Percentiles rank a stretch among this genome's conserved stretches.
Evolutionary conservation across 2,329 filamentous ascomycete species (phyloP).

Genomic region (Sodiomyces alkalinus): DNA sequence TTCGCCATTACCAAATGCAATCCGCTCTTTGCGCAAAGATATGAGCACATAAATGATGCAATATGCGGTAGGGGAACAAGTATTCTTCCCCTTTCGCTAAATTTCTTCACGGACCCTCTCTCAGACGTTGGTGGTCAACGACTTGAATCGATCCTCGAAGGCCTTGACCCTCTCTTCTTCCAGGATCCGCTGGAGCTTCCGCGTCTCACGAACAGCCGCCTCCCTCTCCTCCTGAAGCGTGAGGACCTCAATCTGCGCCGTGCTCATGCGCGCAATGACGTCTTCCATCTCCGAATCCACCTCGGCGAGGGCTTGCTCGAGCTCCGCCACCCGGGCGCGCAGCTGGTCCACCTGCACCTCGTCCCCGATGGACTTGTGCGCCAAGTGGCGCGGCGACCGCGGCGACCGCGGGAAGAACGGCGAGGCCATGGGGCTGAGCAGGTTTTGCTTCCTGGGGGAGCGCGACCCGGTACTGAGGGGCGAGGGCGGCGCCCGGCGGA

Average conservation of each 20-base stretch:
- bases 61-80: too few species aligned
- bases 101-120: background rate
- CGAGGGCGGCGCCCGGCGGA: slow-evolving; percentile 53
- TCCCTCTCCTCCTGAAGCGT: slow-evolving; percentile 64
- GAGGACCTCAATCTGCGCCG: slow-evolving; percentile 68
- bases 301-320: slow-evolving; percentile 54
- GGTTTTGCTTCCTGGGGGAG: slow-evolving; percentile 16
- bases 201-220: slow-evolving; percentile 56
- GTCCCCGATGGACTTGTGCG: slow-evolving; percentile 53
- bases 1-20: too few species aligned
- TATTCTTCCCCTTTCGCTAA: too few species aligned
- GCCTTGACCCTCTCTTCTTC: slow-evolving; percentile 45
- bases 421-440: slow-evolving; percentile 19
- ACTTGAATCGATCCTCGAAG: slow-evolving; percentile 22
- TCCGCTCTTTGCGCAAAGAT: too few species aligned
- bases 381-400: slow-evolving; percentile 32
- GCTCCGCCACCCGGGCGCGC: slow-evolving; percentile 63
- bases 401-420: slow-evolving; percentile 19
- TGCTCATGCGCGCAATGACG: slow-evolving; percentile 66
- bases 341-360: slow-evolving; percentile 61
- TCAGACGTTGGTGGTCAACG: slow-evolving; percentile 13
- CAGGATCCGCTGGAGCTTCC: slow-evolving; percentile 51
- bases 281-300: slow-evolving; percentile 66
- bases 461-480: slow-evolving; percentile 12
- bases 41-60: too few species aligned